Evolutionary conservation across 257 asterid genomes (phyloP).

Genomic region (Solanum chiquidenum): DNA sequence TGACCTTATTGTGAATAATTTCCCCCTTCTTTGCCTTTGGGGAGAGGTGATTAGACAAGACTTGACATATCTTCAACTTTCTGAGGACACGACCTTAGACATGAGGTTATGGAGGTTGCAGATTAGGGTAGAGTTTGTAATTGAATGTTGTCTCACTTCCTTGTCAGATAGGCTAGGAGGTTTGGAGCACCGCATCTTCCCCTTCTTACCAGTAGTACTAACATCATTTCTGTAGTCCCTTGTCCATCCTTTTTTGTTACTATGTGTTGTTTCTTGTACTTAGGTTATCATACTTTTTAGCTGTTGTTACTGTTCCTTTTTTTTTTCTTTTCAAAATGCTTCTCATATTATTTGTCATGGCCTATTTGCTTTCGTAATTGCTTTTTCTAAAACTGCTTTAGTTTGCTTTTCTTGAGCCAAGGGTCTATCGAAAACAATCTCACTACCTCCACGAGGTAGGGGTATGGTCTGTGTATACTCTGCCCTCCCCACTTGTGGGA

Average conservation of each 20-base stretch:
- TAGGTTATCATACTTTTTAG: neutral
- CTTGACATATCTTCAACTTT: neutral
- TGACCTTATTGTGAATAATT: neutral
- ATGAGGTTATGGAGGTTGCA: neutral
- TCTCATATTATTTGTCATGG: neutral
- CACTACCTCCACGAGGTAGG: neutral
- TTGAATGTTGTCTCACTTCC: neutral
- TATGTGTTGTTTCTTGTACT: neutral
- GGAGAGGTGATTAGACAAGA: neutral
- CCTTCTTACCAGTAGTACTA: neutral
- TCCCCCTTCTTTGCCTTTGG: neutral
- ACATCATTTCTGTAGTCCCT: neutral
- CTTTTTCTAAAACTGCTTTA: neutral
- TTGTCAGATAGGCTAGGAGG: neutral
- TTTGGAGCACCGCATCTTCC: neutral
- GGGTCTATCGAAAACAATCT: neutral
- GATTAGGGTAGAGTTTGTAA: neutral
- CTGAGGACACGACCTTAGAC: neutral
- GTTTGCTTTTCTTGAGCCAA: neutral
- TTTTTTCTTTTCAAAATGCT: neutral
- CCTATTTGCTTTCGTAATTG: neutral
- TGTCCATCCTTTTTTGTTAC: neutral
- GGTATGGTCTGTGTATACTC: neutral
- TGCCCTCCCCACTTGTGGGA: neutral
- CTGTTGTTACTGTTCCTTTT: neutral